Base-by-base conservation (phyloP, 1,284 basidiomycete genomes). In the Tilletia setariae region DNA sequence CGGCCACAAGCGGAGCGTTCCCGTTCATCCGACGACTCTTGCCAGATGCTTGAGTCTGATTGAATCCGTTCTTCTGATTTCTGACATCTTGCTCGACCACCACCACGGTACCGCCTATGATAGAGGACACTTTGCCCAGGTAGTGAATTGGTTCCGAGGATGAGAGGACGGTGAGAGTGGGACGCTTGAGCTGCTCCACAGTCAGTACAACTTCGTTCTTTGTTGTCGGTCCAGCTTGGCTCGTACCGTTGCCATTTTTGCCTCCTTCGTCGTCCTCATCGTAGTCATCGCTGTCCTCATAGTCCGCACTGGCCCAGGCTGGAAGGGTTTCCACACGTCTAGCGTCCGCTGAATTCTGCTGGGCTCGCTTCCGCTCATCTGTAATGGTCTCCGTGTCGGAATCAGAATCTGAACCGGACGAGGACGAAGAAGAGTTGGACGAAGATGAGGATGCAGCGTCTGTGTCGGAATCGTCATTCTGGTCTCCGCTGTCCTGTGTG, bases 81-180 rank as follows among this genome's bases (percentile, higher is more conserved):
- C 6, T 4, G 11, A 74, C 70, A 25, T 79, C 76, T 62, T 81
- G 79, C 61, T 76, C 76, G 13, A 81, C 68, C 2, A 81, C 75
- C 23, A 81, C 77, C 4, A 79, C 78, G 35, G 35, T 6, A 59
- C 72, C 73, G 69, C 78, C 76, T 16, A 81, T 76, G 53, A 81
- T 77, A 9, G 79, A 80, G 53, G 77, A 76, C 51, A 81, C 68
- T 19, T 67, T 66, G 8, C 79, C 79, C 9, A 81, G 72, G 40
- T 68, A 72, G 16, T 72, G 67, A 0, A 74, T 69, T 6, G 68
- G 56, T 23, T 40, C 47, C 15, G 13, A 19, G 16, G 46, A 67
- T 9, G 69, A 66, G 9, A 69, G 53, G 35, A 73, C 63, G n/a
- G 70, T 51, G 2, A 77, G 56, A 0, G 74, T 1, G 16, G 75